Conservation (phyloP, 768 basidiomycete species). For the Suillus paluster region DNA sequence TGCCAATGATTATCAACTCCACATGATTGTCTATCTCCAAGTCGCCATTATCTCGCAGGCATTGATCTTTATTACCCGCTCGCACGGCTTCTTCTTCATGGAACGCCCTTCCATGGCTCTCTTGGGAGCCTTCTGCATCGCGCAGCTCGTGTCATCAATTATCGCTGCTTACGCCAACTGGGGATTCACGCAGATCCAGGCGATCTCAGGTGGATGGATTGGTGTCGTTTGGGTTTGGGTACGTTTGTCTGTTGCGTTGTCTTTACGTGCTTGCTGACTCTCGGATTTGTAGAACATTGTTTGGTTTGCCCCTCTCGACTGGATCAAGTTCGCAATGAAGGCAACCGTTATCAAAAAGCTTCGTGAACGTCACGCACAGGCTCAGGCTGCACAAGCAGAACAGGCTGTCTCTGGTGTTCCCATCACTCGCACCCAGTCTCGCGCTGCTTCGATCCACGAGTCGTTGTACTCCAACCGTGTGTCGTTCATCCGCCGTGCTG, state of each 20-base stretch:
- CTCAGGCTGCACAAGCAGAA: constrained; percentile 42
- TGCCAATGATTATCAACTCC: constrained; percentile 71
- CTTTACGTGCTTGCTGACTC: constrained; percentile 15
- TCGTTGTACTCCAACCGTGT: constrained; percentile 95
- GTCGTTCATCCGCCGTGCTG: constrained; percentile 88
- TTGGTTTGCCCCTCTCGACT: constrained; percentile 96
- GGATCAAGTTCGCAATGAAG: constrained; percentile 97
- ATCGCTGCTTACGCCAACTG: constrained; percentile 93
- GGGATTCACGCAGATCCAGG: constrained; percentile 86
- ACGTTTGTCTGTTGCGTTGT: constrained; percentile 35
- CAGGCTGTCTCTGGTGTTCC: constrained; percentile 54
- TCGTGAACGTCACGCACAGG: constrained; percentile 62
- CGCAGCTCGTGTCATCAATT: constrained; percentile 94
- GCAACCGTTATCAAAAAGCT: constrained; percentile 86
- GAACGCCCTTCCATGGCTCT: constrained; percentile 91
- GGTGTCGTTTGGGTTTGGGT: constrained; percentile 98
- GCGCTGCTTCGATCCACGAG: constrained; percentile 88
- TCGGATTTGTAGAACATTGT: constrained; percentile 71
- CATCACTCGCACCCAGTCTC: constrained; percentile 85
- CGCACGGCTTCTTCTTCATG: constrained; percentile 97
- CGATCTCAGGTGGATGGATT: constrained; percentile 92
- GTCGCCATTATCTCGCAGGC: constrained; percentile 99
- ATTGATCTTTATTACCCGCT: constrained; percentile 94
- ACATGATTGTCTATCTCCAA: constrained; percentile 93
- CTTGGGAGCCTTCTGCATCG: constrained; percentile 87